A percentile compares a stretch with the other conserved stretches of the same genome.
phyloP scores from a whole-genome alignment of 163 green algal genomes.

The Chloroidium sp. region DNA sequence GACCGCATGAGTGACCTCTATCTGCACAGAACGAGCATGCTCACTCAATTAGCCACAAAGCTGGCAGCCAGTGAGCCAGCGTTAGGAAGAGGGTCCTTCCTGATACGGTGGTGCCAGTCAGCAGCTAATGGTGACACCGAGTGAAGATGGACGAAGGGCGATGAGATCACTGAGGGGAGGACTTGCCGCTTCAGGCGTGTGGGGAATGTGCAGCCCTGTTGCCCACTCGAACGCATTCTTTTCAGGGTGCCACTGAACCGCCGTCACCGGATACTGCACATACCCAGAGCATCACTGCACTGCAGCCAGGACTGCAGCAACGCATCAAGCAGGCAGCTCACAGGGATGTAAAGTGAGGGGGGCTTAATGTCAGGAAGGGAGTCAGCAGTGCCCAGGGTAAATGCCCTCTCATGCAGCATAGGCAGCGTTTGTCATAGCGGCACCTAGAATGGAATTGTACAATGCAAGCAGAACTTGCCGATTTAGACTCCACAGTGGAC shows the following conservation, averaged over 20 bases:
- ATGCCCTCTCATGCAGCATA: not conserved
- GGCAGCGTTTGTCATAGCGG: too few species aligned
- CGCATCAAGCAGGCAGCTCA: not conserved
- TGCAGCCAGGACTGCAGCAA: too few species aligned
- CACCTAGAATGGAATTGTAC: too few species aligned
- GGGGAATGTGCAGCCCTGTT: conserved; percentile 62
- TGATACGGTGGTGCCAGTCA: too few species aligned
- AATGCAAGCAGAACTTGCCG: conserved; percentile 10
- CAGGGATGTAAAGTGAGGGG: not conserved
- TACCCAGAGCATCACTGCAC: not conserved
- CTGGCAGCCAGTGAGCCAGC: too few species aligned
- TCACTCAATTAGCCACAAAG: not conserved
- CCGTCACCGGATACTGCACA: conserved; percentile 58
- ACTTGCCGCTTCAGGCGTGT: conserved; percentile 58
- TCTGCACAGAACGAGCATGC: conserved; percentile 18
- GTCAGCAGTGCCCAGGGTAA: not conserved
- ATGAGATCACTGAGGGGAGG: not conserved
- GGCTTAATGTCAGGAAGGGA: not conserved
- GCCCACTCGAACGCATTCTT: conserved; percentile 85
- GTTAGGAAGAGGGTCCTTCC: too few species aligned
- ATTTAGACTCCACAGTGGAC: conserved; percentile 58
- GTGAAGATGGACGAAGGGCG: too few species aligned
- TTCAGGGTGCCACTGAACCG: conserved; percentile 74
- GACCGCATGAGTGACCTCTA: conserved; percentile 51
- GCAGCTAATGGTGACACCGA: too few species aligned